Evolutionary conservation across 192 early-diverging fungal species (phyloP), one percentile per base, ranked within the genome.

Genomic region (Phycomyces nitens): DNA sequence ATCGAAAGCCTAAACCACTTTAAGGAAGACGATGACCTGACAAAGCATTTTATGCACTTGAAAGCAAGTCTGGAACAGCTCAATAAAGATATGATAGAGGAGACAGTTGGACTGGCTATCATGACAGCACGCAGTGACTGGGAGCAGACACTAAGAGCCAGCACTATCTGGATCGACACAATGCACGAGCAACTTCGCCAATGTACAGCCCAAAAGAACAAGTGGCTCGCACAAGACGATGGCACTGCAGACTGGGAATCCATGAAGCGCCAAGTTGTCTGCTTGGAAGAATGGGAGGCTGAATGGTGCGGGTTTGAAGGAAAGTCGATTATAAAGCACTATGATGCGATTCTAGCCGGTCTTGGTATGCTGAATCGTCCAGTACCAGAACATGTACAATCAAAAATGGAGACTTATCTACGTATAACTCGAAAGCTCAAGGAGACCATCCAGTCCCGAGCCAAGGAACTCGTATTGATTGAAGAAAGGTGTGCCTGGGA

Each of bases 221-320:
- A 69, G 20, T 59, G 65, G 51, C 38, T 63, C 16, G 62, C 62
- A 10, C 62, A 63, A 21, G 50, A 63, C 27, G 62, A 63, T 55
- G 44, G 44, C 12, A 47, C 44, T n/a, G 12, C 44, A 7, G 44
- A 47, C 44, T 47, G 44, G 44, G 44, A 3, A 3, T 47, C 44
- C 2, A 47, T 18, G 18, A n/a, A 14, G 12, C 44, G 18, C 12
- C 44, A 47, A 47, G 44, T 47, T n/a, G 18, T n/a, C 15, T 18
- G 18, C 12, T 18, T 47, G 11, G 44, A 47, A 47, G 15, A 47
- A 47, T 14, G 44, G 18, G 15, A n/a, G 44, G 18, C 44, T 14
- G 44, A 14, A 11, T 47, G 44, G 44, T 18, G 18, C 18, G 18
- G 15, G 11, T n/a, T 18, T 3, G 44, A 47, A 14, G 29, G 29